Conservation (phyloP, 352 stramenopile genomes). For the Plasmopara viticola region DNA sequence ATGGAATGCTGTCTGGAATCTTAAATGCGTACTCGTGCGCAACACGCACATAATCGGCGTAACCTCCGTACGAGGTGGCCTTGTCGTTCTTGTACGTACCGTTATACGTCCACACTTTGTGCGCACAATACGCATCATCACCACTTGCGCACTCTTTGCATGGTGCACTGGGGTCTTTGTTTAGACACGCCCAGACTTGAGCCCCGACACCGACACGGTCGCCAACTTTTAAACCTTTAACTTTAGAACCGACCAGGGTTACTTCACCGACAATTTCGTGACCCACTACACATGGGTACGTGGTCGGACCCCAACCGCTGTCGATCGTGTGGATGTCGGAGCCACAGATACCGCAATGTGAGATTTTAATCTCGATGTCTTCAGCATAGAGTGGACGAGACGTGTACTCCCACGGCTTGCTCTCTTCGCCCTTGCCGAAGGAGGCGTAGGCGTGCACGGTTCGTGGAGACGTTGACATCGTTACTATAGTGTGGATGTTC, state of each 20-base stretch:
- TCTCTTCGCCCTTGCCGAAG: slow-evolving; percentile 25
- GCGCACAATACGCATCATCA: slow-evolving; percentile 54
- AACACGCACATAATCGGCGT: slow-evolving; percentile 65
- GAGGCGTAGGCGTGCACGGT: slow-evolving; percentile 29
- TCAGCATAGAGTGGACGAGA: slow-evolving; percentile 9
- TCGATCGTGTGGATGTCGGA: slow-evolving; percentile 20
- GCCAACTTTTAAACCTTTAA: slow-evolving; percentile 15
- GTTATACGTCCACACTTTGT: slow-evolving; percentile 47
- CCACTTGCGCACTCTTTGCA: slow-evolving; percentile 55
- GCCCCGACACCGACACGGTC: slow-evolving; percentile 17
- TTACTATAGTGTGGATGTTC: no score
- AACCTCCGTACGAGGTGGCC: slow-evolving; percentile 43
- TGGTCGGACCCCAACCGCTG: slow-evolving; percentile 19
- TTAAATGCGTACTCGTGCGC: slow-evolving; percentile 49
- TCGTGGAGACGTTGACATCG: slow-evolving; percentile 10
- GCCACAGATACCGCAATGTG: slow-evolving; percentile 21
- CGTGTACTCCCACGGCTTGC: slow-evolving; percentile 38
- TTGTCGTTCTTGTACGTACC: slow-evolving; percentile 33
- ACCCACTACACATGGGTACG: slow-evolving; percentile 17
- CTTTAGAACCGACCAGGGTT: slow-evolving; percentile 7
- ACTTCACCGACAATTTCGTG: slow-evolving; percentile 34
- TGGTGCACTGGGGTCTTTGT: slow-evolving; percentile 37
- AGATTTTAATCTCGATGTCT: slow-evolving; percentile 19
- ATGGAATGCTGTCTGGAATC: slow-evolving; percentile 18
- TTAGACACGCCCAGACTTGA: slow-evolving; percentile 38